Evolutionary conservation across 768 basidiomycete species (phyloP).

Genomic region (Tricholomella constricta): DNA sequence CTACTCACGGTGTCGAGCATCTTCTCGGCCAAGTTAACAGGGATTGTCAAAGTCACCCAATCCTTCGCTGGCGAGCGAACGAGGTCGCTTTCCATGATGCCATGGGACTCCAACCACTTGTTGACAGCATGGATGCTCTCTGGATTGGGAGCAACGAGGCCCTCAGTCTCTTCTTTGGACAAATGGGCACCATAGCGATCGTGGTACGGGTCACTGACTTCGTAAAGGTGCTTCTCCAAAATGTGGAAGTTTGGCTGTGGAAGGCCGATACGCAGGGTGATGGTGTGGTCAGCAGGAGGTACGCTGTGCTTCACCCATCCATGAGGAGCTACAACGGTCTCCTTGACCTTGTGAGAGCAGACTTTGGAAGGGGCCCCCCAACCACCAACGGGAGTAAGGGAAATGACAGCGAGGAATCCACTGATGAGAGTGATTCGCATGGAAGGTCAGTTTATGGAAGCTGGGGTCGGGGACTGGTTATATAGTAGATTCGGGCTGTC

Average conservation of each 20-base stretch:
- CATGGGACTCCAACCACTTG: constrained; percentile 62
- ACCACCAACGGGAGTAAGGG: constrained; percentile 4
- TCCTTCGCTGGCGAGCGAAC: constrained; percentile 65
- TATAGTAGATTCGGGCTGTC: constrained; percentile 3
- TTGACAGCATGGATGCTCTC: constrained; percentile 55
- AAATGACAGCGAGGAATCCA: constrained; percentile 11
- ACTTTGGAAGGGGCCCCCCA: constrained; percentile 10
- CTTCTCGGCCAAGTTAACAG: constrained; percentile 61
- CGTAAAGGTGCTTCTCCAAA: constrained; percentile 54
- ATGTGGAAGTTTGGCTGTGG: constrained; percentile 51
- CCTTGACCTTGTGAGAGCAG: constrained; percentile 21
- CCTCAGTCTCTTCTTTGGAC: constrained; percentile 67
- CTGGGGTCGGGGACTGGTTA: not conserved
- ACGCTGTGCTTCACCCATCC: constrained; percentile 48
- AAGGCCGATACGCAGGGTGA: constrained; percentile 60
- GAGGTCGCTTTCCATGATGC: constrained; percentile 48
- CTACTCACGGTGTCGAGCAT: constrained; percentile 68
- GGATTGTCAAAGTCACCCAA: constrained; percentile 64
- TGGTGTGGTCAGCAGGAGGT: constrained; percentile 45
- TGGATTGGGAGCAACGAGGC: constrained; percentile 56
- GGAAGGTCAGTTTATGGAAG: not conserved
- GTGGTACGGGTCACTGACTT: constrained; percentile 61
- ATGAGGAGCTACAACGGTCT: constrained; percentile 33
- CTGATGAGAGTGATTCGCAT: constrained; percentile 13
- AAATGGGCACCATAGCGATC: constrained; percentile 56